Evolutionary conservation across 73 alveolate species (phyloP).

Genomic region (Diophrys appendiculata): DNA sequence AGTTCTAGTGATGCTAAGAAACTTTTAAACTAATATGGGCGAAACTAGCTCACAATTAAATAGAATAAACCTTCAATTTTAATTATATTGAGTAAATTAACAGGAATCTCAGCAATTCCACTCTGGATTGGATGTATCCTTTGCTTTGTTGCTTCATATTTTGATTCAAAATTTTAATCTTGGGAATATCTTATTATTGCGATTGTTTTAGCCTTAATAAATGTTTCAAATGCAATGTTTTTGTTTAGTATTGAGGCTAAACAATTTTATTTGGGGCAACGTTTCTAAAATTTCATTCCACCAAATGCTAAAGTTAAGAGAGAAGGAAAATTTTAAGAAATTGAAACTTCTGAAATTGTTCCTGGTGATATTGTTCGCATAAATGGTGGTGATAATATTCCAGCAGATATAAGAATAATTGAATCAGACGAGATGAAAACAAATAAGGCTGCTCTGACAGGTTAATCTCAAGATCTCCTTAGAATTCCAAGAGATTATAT

Average conservation of each 20-base stretch:
- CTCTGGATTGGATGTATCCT: conserved; percentile 80
- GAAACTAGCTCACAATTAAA: too few species aligned
- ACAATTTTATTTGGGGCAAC: too few species aligned
- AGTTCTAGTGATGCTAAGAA: too few species aligned
- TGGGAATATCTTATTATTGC: too few species aligned
- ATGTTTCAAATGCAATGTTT: too few species aligned
- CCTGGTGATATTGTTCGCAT: conserved; percentile 95
- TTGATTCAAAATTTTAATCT: too few species aligned
- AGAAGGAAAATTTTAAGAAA: conserved; percentile 73
- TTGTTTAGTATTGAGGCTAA: too few species aligned
- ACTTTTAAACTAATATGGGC: too few species aligned
- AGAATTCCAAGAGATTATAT: conserved; percentile 84
- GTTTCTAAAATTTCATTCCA: conserved; percentile 82
- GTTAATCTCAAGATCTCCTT: conserved; percentile 88
- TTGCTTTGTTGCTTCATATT: conserved; percentile 71
- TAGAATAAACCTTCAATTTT: too few species aligned
- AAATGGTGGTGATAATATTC: conserved; percentile 97
- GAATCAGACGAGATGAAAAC: conserved; percentile 86
- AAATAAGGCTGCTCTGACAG: conserved; percentile 94
- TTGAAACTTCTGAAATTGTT: conserved; percentile 87
- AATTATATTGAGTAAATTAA: too few species aligned
- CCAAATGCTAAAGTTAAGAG: conserved; percentile 81
- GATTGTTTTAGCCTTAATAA: too few species aligned
- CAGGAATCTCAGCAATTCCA: conserved; percentile 73
- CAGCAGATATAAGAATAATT: conserved; percentile 93